These are phyloP conservation scores for Geopyxis carbonaria DNA, from an alignment of 495 filamentous ascomycete genomes.

Conservation along the genomic window DNA sequence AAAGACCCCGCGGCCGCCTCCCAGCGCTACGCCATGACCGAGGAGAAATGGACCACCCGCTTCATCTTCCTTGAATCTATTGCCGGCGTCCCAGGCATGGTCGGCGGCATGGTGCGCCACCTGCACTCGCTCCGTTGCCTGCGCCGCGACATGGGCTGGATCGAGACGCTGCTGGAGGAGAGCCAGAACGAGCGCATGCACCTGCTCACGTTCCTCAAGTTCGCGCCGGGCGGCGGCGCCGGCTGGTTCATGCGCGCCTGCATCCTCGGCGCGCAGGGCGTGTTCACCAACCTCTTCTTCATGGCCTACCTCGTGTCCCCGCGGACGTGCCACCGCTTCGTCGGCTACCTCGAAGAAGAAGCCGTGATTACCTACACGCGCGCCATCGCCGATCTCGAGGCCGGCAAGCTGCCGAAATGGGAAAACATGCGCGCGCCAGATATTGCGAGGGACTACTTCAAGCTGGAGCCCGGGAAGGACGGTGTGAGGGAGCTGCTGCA, in stretches of 20 bases:
- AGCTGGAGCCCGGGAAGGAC: slow-evolving; percentile 68
- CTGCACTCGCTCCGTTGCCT: slow-evolving; percentile 64
- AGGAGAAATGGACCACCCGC: slow-evolving; percentile 61
- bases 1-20: slow-evolving; percentile 26
- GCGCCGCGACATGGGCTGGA: slow-evolving; percentile 94
- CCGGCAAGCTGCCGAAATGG: slow-evolving; percentile 71
- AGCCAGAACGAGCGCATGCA: slow-evolving; percentile 95
- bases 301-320: slow-evolving; percentile 76
- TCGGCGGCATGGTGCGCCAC: slow-evolving; percentile 83
- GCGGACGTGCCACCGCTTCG: slow-evolving; percentile 82
- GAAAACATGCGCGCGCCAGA: slow-evolving; percentile 59
- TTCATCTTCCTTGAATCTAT: slow-evolving; percentile 91
- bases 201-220: slow-evolving; percentile 81
- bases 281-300: slow-evolving; percentile 94
- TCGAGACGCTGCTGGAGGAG: slow-evolving; percentile 88
- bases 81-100: slow-evolving; percentile 89
- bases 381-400: slow-evolving; percentile 68
- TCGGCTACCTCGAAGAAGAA: slow-evolving; percentile 93
- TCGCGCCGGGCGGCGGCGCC: slow-evolving; percentile 30
- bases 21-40: slow-evolving; percentile 48
- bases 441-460: slow-evolving; percentile 75
- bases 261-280: slow-evolving; percentile 48
- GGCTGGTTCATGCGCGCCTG: slow-evolving; percentile 54
- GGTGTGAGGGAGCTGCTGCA: slow-evolving; percentile 73
- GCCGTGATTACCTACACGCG: slow-evolving; percentile 90